Evolutionary conservation across 169 alveolate species (phyloP).

Genomic region (Babesia bigemina): DNA sequence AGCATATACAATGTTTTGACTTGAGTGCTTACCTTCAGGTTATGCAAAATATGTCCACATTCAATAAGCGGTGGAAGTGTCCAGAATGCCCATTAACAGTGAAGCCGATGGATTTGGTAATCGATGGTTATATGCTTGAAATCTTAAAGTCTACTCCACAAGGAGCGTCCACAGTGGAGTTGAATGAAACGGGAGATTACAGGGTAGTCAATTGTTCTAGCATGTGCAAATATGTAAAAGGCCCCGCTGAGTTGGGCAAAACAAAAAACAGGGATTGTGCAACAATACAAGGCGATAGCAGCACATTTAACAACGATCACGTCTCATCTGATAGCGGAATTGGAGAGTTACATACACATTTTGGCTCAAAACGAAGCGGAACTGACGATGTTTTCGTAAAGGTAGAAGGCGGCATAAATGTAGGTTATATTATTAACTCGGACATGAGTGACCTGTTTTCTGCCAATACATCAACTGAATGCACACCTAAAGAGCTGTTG

Average conservation of each 20-base stretch:
- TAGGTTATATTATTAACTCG: not conserved
- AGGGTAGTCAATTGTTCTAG: not conserved
- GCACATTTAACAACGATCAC: not conserved
- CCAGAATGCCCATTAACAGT: constrained; percentile 87
- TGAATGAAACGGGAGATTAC: constrained; percentile 54
- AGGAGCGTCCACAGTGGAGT: constrained; percentile 64
- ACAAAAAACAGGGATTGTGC: not conserved
- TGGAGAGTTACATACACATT: not conserved
- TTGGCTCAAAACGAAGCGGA: not conserved
- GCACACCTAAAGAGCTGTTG: not conserved
- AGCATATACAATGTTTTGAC: constrained; percentile 91
- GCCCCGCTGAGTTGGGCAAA: not conserved
- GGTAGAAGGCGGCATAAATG: not conserved
- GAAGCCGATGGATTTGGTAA: constrained; percentile 84
- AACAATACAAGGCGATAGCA: not conserved
- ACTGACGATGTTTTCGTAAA: not conserved
- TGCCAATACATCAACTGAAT: not conserved
- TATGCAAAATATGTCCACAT: constrained; percentile 87
- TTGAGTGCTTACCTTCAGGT: constrained; percentile 85
- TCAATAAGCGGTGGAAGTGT: constrained; percentile 91
- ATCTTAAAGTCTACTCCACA: constrained; percentile 70
- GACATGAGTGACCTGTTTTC: not conserved
- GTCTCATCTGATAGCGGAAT: not conserved
- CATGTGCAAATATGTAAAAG: not conserved
- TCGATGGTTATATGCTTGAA: constrained; percentile 82